Percentiles rank a stretch among this genome's conserved stretches.
Evolutionary conservation across 805 yeast genomes (phyloP).

Genomic region (Yarrowia sp.): DNA sequence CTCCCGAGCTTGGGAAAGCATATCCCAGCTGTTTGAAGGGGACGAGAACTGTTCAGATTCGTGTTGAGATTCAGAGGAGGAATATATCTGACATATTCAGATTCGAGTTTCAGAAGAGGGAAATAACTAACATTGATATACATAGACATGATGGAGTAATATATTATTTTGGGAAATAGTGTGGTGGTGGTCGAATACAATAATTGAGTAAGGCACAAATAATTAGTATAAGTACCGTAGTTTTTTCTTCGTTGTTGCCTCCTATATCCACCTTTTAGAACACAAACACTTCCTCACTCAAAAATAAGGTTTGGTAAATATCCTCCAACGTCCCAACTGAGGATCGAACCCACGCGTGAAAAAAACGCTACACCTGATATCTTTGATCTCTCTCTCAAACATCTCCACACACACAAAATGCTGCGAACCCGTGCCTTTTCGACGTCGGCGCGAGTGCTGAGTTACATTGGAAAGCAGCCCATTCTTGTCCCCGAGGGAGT

Average conservation of each 20-base stretch:
- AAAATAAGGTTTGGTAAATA: background rate
- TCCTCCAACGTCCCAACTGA: background rate
- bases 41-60: slow-evolving; percentile 36
- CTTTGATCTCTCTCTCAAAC: background rate
- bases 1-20: slow-evolving; percentile 26
- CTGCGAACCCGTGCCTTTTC: slow-evolving; percentile 38
- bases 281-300: no score
- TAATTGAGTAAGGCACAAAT: no score
- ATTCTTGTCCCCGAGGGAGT: slow-evolving; percentile 35
- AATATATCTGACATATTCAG: no score
- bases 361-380: background rate
- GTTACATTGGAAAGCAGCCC: slow-evolving; percentile 38
- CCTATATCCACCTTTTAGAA: no score
- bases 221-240: no score
- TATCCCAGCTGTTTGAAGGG: slow-evolving; percentile 32
- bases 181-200: no score
- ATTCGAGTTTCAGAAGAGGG: no score
- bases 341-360: slow-evolving; percentile 20
- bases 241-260: no score
- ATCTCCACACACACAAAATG: slow-evolving; percentile 21
- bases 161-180: background rate
- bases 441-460: slow-evolving; percentile 32
- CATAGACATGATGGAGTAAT: background rate
- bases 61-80: background rate
- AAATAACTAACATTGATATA: background rate